Conservation (phyloP, 495 filamentous ascomycete species). For the Talaromyces adpressus region DNA sequence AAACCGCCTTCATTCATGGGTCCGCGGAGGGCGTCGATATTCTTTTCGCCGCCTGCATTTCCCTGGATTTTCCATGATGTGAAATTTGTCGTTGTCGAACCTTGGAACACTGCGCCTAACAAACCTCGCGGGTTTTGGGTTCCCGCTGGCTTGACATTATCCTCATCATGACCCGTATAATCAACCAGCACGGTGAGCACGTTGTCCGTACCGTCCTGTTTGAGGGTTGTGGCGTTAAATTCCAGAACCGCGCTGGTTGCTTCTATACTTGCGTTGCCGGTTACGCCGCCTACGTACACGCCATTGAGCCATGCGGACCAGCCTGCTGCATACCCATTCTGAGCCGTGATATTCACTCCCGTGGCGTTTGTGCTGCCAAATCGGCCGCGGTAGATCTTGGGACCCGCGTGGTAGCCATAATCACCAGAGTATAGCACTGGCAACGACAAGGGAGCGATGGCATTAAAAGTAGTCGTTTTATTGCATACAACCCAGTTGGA, state of each 20-base stretch:
- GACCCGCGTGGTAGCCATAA: constrained; percentile 66
- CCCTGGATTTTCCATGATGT: constrained; percentile 69
- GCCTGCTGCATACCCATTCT: constrained; percentile 56
- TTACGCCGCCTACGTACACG: constrained; percentile 43
- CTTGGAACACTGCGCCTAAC: constrained; percentile 43
- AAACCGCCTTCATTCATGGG: constrained; percentile 70
- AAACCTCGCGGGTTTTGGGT: constrained; percentile 68
- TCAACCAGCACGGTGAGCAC: constrained; percentile 63
- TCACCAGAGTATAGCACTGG: constrained; percentile 50
- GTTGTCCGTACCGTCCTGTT: constrained; percentile 36
- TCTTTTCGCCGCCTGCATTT: constrained; percentile 64
- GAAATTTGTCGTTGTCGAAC: constrained; percentile 26
- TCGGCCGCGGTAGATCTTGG: constrained; percentile 60
- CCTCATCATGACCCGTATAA: constrained; percentile 62
- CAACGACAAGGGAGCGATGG: constrained; percentile 49
- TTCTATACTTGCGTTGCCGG: constrained; percentile 40
- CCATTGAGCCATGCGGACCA: constrained; percentile 49
- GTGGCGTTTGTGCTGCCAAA: constrained; percentile 48
- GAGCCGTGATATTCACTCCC: constrained; percentile 49
- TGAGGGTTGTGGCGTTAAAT: constrained; percentile 37
- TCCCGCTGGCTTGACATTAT: constrained; percentile 45
- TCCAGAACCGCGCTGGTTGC: constrained; percentile 14
- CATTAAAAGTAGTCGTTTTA: constrained; percentile 49
- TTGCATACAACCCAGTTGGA: constrained; percentile 53
- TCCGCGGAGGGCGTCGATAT: constrained; percentile 55